phyloP scores from a whole-genome alignment of 352 stramenopile species.

The Phytophthora citricola region DNA sequence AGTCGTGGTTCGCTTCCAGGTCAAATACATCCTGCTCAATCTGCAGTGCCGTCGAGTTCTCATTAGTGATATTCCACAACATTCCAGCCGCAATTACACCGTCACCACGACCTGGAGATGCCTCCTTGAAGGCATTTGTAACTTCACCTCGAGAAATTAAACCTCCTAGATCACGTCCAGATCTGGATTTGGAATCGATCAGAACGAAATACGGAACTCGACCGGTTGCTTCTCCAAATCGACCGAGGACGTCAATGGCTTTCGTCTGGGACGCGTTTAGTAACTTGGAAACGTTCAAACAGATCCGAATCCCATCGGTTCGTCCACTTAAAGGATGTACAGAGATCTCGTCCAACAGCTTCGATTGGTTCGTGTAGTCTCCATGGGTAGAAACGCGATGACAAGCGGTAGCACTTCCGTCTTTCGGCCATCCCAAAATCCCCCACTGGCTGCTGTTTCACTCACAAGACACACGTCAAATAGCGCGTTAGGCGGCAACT shows the following conservation, averaged over 20 bases:
- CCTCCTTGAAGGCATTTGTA: conserved; percentile 26
- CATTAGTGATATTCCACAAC: conserved; percentile 39
- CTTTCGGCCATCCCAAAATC: conserved; percentile 58
- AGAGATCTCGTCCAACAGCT: conserved; percentile 59
- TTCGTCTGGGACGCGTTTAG: conserved; percentile 28
- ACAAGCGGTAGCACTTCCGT: conserved; percentile 41
- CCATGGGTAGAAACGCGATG: conserved; percentile 67
- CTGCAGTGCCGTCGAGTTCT: conserved; percentile 59
- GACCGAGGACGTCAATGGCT: conserved; percentile 8
- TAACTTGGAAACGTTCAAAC: conserved; percentile 64
- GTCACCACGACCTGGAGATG: conserved; percentile 31
- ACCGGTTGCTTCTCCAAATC: conserved; percentile 36
- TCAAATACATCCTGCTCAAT: conserved; percentile 49
- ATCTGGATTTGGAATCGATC: conserved; percentile 52
- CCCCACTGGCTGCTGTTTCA: conserved; percentile 72
- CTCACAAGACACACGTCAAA: conserved; percentile 82
- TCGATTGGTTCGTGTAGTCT: conserved; percentile 83
- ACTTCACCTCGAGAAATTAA: conserved; percentile 31
- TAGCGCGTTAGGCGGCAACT: conserved; percentile 64
- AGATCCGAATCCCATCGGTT: conserved; percentile 56
- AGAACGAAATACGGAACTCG: conserved; percentile 73
- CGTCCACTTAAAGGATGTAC: conserved; percentile 46
- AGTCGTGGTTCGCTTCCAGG: conserved; percentile 52
- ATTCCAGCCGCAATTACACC: conserved; percentile 57
- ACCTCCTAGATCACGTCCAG: conserved; percentile 16